phyloP scores from a whole-genome alignment of 2,329 filamentous ascomycete species.

The Alternaria triticimaculans region DNA sequence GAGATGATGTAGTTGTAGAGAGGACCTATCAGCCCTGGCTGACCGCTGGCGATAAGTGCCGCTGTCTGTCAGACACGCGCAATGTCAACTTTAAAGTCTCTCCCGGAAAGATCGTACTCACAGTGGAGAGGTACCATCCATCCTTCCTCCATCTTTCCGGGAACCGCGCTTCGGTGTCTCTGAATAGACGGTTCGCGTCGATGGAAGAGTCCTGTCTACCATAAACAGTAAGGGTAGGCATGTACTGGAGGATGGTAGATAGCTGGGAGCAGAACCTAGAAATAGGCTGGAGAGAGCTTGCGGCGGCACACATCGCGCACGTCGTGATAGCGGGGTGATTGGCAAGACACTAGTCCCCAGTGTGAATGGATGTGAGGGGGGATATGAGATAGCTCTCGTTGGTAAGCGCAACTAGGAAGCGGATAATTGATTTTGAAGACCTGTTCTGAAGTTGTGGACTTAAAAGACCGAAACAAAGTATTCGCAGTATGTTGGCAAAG shows the following conservation, averaged over 20 bases:
- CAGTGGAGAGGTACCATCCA: background rate
- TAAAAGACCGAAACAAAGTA: background rate
- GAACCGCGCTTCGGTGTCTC: background rate
- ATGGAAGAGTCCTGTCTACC: background rate
- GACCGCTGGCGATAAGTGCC: background rate
- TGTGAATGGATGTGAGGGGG: background rate
- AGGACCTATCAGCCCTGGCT: background rate
- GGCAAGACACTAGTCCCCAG: background rate
- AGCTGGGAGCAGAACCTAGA: background rate
- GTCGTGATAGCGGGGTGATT: background rate
- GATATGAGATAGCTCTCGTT: background rate
- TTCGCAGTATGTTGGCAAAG: background rate
- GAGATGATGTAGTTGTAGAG: background rate
- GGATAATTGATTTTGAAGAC: too few species aligned
- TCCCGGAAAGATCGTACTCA: background rate
- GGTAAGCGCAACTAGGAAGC: background rate
- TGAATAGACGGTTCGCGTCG: background rate
- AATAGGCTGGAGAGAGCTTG: background rate
- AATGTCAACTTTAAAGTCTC: background rate
- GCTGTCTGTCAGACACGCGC: background rate
- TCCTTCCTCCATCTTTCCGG: background rate
- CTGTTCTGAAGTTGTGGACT: too few species aligned
- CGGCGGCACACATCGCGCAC: background rate
- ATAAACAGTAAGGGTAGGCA: background rate
- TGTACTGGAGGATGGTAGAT: background rate